Conservation (phyloP, 352 stramenopile species). For the Thraustochytrium aureum region DNA sequence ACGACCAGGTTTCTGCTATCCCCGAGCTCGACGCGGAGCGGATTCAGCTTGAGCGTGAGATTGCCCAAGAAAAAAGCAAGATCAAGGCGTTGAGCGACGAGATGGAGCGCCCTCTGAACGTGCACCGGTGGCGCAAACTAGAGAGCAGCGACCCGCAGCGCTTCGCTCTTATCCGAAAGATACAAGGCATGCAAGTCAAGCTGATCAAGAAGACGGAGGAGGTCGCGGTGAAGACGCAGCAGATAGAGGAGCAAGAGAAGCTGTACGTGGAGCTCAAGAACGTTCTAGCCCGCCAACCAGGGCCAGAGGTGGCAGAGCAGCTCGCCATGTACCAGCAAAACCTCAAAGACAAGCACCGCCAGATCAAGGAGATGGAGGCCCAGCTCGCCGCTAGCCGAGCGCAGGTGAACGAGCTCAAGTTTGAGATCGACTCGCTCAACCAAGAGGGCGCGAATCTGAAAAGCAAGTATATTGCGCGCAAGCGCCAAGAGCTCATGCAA, state of each 20-base stretch:
- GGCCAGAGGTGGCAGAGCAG: conserved; percentile 92
- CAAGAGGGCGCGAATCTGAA: conserved; percentile 1
- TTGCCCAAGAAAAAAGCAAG: conserved; percentile 93
- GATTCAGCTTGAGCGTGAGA: conserved; percentile 79
- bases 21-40: conserved; percentile 81
- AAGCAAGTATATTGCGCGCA: conserved; percentile 22
- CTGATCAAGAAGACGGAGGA: conserved; percentile 95
- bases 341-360: conserved; percentile 93
- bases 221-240: conserved; percentile 86
- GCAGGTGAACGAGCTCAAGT: conserved; percentile 92
- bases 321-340: conserved; percentile 91
- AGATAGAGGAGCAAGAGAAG: conserved; percentile 95
- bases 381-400: conserved; percentile 95
- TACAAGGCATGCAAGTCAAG: conserved; percentile 89
- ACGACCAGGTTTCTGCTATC: conserved; percentile 72
- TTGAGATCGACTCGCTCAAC: conserved; percentile 77
- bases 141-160: conserved; percentile 91
- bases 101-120: conserved; percentile 96
- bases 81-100: conserved; percentile 94
- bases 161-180: conserved; percentile 95
- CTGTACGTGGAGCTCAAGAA: conserved; percentile 92
- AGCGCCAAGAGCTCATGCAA: background rate
- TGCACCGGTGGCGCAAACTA: conserved; percentile 95
- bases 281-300: conserved; percentile 83
- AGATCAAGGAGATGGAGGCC: conserved; percentile 94